Evolutionary conservation across 345 rosid species (phyloP).

Genomic region (Hypericum perforatum): DNA sequence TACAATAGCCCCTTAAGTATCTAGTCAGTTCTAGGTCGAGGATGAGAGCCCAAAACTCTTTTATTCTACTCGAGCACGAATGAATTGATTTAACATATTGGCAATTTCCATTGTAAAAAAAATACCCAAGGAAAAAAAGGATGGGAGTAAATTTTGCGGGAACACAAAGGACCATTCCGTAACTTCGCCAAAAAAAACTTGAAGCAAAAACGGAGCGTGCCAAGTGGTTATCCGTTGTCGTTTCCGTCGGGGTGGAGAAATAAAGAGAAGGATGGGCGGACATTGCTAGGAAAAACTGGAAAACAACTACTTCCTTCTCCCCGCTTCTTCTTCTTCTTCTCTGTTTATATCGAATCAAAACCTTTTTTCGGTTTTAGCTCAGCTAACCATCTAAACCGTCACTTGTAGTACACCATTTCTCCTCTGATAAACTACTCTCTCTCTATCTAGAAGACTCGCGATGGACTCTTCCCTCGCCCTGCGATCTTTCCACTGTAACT

Average conservation of each 20-base stretch:
- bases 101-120: no score
- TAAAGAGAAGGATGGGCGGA: constrained; percentile 26
- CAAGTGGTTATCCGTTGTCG: neutral
- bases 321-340: neutral
- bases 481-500: constrained; percentile 56
- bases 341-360: neutral
- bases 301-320: neutral
- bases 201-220: no score
- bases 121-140: no score
- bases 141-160: no score
- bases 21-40: no score
- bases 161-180: no score
- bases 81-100: no score
- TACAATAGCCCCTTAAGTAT: no score
- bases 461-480: constrained; percentile 70
- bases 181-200: no score
- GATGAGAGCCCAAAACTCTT: no score
- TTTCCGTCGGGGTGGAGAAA: constrained; percentile 17
- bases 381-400: no score
- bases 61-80: no score
- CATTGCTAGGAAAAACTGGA: constrained; percentile 29
- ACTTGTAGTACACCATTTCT: neutral
- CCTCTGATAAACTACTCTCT: neutral
- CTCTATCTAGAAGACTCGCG: neutral
- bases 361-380: neutral